Percentiles rank a stretch among this genome's conserved stretches.
Conservation (phyloP, 441 rosid species). For the Populus hybrid region DNA sequence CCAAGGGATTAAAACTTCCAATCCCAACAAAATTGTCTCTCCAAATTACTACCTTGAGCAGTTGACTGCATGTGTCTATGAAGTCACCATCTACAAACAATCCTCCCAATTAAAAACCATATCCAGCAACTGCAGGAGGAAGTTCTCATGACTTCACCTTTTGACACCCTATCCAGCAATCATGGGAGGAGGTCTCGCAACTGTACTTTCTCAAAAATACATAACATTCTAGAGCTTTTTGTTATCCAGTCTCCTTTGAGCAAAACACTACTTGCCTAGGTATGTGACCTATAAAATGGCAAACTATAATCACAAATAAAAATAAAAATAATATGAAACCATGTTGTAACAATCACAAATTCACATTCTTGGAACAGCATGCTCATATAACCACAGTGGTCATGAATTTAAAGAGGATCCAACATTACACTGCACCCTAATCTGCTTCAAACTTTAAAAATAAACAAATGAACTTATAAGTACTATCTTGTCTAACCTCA, state of each 20-base stretch:
- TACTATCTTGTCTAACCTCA: conserved; percentile 1
- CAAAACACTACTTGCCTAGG: neutral
- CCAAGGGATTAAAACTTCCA: neutral
- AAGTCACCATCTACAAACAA: neutral
- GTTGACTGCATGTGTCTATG: neutral
- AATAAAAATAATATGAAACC: neutral
- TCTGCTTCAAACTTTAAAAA: neutral
- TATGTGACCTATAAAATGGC: neutral
- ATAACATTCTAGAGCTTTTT: neutral
- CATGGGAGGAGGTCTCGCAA: neutral
- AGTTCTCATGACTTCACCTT: neutral
- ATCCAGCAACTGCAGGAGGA: neutral
- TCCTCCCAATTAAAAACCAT: neutral
- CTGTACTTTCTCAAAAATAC: neutral
- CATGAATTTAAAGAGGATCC: neutral
- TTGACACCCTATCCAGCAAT: neutral
- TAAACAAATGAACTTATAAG: neutral
- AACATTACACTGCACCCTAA: neutral
- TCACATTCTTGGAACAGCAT: neutral
- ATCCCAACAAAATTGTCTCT: neutral
- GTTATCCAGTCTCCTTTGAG: neutral
- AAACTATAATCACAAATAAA: no score
- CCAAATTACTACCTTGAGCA: neutral
- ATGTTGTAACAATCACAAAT: neutral
- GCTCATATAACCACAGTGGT: neutral